These are phyloP conservation scores for Phaeodactylum tricornutum DNA, from an alignment of 108 stramenopile species.

Conservation along the genomic window DNA sequence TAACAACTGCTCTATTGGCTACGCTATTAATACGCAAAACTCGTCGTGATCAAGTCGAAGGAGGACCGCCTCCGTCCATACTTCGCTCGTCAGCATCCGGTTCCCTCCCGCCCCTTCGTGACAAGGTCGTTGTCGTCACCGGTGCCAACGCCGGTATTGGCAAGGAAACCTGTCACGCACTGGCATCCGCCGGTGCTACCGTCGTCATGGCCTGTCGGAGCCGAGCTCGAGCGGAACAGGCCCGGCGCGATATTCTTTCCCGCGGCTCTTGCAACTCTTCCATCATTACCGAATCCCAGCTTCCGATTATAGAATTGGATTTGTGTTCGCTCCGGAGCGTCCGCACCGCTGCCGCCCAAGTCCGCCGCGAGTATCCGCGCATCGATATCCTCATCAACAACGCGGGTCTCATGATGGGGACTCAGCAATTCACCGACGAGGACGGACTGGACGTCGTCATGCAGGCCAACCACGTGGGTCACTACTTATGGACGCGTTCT, in stretches of 20 bases:
- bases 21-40: too few species aligned
- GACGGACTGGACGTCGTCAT: slow-evolving; percentile 72
- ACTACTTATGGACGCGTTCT: slow-evolving; percentile 64
- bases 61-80: slow-evolving; percentile 2
- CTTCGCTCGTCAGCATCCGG: not conserved
- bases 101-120: too few species aligned
- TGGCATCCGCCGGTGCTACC: slow-evolving; percentile 57
- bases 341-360: slow-evolving; percentile 22
- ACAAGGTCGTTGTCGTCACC: slow-evolving; percentile 52
- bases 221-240: slow-evolving; percentile 28
- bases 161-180: slow-evolving; percentile 63
- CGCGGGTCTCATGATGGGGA: slow-evolving; percentile 79
- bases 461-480: slow-evolving; percentile 84
- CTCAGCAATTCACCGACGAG: slow-evolving; percentile 22
- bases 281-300: not conserved
- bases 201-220: slow-evolving; percentile 71
- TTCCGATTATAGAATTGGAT: slow-evolving; percentile 32
- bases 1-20: too few species aligned
- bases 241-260: slow-evolving; percentile 41
- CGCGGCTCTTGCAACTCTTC: too few species aligned
- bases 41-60: slow-evolving; percentile 2
- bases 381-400: slow-evolving; percentile 74
- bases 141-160: slow-evolving; percentile 82
- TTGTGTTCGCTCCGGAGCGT: slow-evolving; percentile 43
- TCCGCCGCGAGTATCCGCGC: slow-evolving; percentile 9